Evolutionary conservation across 306 rosid genomes (phyloP), one percentile per base, ranked within the genome.

Genomic region (Gastrolobium bilobum): DNA sequence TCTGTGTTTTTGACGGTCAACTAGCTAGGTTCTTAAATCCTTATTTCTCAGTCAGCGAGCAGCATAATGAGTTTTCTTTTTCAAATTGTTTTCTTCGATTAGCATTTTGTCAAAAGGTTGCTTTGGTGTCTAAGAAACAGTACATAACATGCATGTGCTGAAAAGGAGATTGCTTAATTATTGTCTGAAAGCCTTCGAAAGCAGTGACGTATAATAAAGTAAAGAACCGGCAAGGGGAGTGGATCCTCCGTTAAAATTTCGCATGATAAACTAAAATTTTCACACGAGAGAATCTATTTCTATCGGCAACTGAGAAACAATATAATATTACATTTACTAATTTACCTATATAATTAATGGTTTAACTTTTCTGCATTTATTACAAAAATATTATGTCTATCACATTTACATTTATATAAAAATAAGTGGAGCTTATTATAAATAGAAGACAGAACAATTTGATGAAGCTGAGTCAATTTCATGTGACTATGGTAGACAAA

Each of bases 1-100:
- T 43, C 57, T 57, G 67, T n/a, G 7, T 30, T 11, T 71, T 71
- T 72, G 54, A 72, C 53, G 38, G 77, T 56, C 52, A 54, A 39
- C 50, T 52, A 37, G n/a, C 10, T 51, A 34, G 1, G 59, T 31
- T n/a, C 10, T 47, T 69, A 60, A 48, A 9, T 51, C 9, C 2
- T 8, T 20, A 15, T 71, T 71, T 11, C 10, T 1, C 52, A 6
- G 65, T 72, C 77, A 72, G 14, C 39, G 53, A 26, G 35, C 20
- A 52, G 2, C 5, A 6, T 58, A 0, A 26, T 3, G 13, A 15
- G 39, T 57, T 40, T 57, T 56, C 65, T 4, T 10, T 15, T 53
- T 26, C 15, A 20, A 40, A 2, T 53, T 52, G 65, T 37, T 39
- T 38, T 53, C 38, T 10, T 53, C 6, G 52, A 38, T 14, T 15